These are phyloP conservation scores for Metschnikowia amazonensis DNA, from an alignment of 805 yeast species.

Conservation along the genomic window DNA sequence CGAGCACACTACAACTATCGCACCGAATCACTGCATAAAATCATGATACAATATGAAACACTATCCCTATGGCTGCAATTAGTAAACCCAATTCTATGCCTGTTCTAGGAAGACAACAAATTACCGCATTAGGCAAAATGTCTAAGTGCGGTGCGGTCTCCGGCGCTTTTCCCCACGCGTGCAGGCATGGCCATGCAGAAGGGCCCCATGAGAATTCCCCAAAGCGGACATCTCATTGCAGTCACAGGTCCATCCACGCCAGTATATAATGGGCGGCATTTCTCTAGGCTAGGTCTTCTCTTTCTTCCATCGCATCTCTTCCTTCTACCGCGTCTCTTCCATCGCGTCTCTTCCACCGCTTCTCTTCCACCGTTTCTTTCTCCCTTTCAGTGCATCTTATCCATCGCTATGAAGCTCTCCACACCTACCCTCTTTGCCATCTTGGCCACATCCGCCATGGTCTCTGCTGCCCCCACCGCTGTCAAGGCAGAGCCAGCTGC, in stretches of 20 bases:
- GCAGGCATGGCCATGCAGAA: not conserved
- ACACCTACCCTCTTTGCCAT: slow-evolving; percentile 38
- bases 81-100: no score
- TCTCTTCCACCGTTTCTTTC: no score
- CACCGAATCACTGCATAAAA: no score
- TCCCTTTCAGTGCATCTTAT: not conserved
- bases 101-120: not conserved
- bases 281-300: not conserved
- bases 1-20: no score
- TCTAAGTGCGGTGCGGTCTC: not conserved
- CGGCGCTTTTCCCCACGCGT: slow-evolving; percentile 3
- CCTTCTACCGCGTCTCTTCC: no score
- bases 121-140: not conserved
- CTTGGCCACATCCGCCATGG: slow-evolving; percentile 33
- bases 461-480: slow-evolving; percentile 35
- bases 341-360: no score
- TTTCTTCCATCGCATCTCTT: not conserved
- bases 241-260: not conserved
- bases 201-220: not conserved
- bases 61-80: no score
- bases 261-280: not conserved
- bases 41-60: no score
- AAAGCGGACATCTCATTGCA: slow-evolving; percentile 2
- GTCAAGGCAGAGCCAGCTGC: slow-evolving; percentile 21
- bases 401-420: slow-evolving; percentile 36